A percentile compares a stretch with the other conserved stretches of the same genome.
These are phyloP conservation scores for Agrocybe praecox DNA, from an alignment of 768 basidiomycete species.

Conservation along the genomic window DNA sequence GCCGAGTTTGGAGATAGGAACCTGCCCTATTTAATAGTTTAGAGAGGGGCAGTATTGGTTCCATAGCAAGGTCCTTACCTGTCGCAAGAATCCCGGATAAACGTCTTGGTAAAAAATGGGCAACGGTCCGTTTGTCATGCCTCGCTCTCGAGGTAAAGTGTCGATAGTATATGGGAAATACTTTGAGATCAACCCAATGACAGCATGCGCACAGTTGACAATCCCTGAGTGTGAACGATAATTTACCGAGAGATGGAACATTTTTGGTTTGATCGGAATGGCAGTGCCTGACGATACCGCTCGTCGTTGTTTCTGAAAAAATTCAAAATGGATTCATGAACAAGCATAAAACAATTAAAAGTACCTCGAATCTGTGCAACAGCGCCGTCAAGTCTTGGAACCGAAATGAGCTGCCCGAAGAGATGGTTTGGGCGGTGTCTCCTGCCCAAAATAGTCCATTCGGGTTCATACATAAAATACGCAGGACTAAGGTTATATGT, in stretches of 20 bases:
- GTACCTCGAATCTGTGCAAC: constrained; percentile 61
- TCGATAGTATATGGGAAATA: constrained; percentile 74
- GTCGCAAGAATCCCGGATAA: constrained; percentile 40
- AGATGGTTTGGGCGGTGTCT: constrained; percentile 80
- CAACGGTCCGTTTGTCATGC: constrained; percentile 51
- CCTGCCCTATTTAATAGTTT: not conserved
- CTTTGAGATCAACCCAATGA: constrained; percentile 60
- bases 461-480: constrained; percentile 60
- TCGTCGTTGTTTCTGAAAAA: too few species aligned
- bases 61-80: constrained; percentile 11
- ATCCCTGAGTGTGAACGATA: constrained; percentile 77
- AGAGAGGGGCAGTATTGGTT: not conserved
- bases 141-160: constrained; percentile 53
- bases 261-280: constrained; percentile 17
- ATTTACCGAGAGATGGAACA: constrained; percentile 64
- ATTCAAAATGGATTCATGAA: too few species aligned
- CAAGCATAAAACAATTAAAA: not conserved
- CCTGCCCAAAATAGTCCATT: constrained; percentile 82
- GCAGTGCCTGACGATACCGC: too few species aligned
- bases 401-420: constrained; percentile 69
- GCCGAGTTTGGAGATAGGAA: constrained; percentile 1
- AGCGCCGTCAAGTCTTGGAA: constrained; percentile 75
- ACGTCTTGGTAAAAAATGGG: constrained; percentile 55
- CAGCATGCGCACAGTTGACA: constrained; percentile 66
- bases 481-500: constrained; percentile 55